Percentiles rank a stretch among this genome's conserved stretches.
These are phyloP conservation scores for Clavispora asparagi DNA, from an alignment of 805 yeast genomes.

Conservation along the genomic window DNA sequence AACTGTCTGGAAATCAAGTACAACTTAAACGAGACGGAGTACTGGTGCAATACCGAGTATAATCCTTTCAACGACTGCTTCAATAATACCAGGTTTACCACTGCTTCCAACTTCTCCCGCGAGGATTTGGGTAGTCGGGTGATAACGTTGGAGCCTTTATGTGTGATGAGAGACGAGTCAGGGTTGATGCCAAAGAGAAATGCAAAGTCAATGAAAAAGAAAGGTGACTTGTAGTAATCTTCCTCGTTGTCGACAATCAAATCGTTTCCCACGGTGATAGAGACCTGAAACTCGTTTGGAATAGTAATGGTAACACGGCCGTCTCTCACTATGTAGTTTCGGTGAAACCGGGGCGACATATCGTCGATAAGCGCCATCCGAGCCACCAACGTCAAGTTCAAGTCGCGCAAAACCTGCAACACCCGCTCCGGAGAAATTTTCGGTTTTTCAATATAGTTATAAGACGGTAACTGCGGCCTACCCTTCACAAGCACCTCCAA, in stretches of 20 bases:
- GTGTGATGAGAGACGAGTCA: constrained; percentile 28
- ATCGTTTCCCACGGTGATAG: constrained; percentile 67
- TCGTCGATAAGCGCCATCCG: constrained; percentile 64
- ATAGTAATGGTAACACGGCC: constrained; percentile 71
- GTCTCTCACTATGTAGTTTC: constrained; percentile 57
- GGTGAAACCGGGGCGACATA: constrained; percentile 58
- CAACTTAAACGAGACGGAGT: constrained; percentile 60
- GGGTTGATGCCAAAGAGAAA: constrained; percentile 50
- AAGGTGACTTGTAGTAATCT: constrained; percentile 49
- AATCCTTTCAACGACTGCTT: constrained; percentile 46
- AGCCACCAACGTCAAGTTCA: constrained; percentile 69
- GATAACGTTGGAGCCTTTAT: constrained; percentile 19
- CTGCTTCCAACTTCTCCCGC: constrained; percentile 44
- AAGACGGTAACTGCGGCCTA: constrained; percentile 66
- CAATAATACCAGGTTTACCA: constrained; percentile 49
- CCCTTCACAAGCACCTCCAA: constrained; percentile 78
- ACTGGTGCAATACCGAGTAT: constrained; percentile 52
- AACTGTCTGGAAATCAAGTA: constrained; percentile 57
- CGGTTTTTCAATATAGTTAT: constrained; percentile 47
- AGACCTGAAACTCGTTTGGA: constrained; percentile 54
- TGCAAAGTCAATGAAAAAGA: constrained; percentile 72
- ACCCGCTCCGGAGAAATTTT: constrained; percentile 52
- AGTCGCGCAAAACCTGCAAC: constrained; percentile 55
- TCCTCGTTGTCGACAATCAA: constrained; percentile 43
- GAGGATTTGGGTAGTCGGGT: constrained; percentile 29